These are phyloP conservation scores for Ostreobium quekettii DNA, from an alignment of 139 green algal genomes.

Conservation along the genomic window DNA sequence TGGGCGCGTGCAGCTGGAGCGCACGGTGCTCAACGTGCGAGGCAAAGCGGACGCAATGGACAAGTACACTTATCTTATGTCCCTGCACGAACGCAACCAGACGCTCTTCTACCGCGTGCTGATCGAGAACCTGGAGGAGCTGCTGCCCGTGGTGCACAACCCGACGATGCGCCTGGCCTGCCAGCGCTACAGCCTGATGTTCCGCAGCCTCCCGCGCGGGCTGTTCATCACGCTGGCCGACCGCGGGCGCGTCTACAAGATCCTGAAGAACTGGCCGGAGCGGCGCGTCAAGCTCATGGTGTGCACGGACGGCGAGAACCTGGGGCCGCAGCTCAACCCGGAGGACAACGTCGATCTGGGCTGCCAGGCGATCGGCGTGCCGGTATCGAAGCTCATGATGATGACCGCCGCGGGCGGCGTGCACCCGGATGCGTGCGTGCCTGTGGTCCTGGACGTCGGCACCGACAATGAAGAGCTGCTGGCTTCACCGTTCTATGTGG, in stretches of 20 bases:
- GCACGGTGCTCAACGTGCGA: slow-evolving; percentile 68
- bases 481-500: slow-evolving; percentile 51
- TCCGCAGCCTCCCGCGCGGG: slow-evolving; percentile 49
- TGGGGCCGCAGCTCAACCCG: slow-evolving; percentile 15
- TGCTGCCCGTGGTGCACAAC: slow-evolving; percentile 65
- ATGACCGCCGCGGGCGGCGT: slow-evolving; percentile 75
- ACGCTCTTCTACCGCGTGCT: slow-evolving; percentile 81
- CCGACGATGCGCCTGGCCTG: slow-evolving; percentile 63
- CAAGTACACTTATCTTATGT: slow-evolving; percentile 67
- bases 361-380: slow-evolving; percentile 45
- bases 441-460: slow-evolving; percentile 57
- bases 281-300: slow-evolving; percentile 69
- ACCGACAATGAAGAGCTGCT: slow-evolving; percentile 37
- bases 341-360: slow-evolving; percentile 9
- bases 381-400: slow-evolving; percentile 53
- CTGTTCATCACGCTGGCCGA: slow-evolving; percentile 80
- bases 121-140: slow-evolving; percentile 71
- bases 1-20: slow-evolving; percentile 72
- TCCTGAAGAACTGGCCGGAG: slow-evolving; percentile 90
- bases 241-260: slow-evolving; percentile 47
- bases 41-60: slow-evolving; percentile 56
- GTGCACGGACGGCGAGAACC: slow-evolving; percentile 65
- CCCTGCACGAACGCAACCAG: slow-evolving; percentile 78
- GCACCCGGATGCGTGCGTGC: slow-evolving; percentile 63
- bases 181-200: slow-evolving; percentile 40